Evolutionary conservation across 2,329 filamentous ascomycete species (phyloP).

Genomic region (Nigrospora sphaerica): DNA sequence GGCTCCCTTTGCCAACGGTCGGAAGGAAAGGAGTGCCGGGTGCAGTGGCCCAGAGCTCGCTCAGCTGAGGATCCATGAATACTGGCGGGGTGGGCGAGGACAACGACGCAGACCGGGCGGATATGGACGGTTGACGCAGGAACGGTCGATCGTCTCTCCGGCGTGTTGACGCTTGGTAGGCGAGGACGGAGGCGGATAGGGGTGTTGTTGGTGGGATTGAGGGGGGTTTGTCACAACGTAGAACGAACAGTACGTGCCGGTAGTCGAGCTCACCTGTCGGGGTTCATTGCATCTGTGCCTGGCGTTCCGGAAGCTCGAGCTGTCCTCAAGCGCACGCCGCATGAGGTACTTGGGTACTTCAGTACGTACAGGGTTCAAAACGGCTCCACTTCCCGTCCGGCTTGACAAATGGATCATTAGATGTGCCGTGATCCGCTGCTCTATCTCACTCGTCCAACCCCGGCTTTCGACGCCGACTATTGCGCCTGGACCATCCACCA

Average conservation of each 20-base stretch:
- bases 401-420: neutral
- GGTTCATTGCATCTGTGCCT: too few species aligned
- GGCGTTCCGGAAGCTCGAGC: neutral
- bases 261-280: too few species aligned
- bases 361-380: neutral
- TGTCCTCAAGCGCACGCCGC: neutral
- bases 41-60: slow-evolving; percentile 90
- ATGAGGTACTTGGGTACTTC: neutral
- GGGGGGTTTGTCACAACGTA: too few species aligned
- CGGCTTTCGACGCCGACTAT: neutral
- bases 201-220: too few species aligned
- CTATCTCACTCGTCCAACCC: neutral
- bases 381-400: neutral
- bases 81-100: slow-evolving; percentile 6
- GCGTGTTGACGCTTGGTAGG: too few species aligned
- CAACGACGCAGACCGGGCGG: too few species aligned
- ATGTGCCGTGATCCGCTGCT: neutral
- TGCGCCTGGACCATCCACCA: too few species aligned
- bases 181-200: too few species aligned
- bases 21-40: slow-evolving; percentile 80
- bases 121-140: too few species aligned
- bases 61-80: slow-evolving; percentile 73
- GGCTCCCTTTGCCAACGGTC: slow-evolving; percentile 69
- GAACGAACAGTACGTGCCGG: too few species aligned
- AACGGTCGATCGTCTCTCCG: too few species aligned